These are phyloP conservation scores for Allium sativum DNA, from an alignment of 106 monocot species.

Conservation along the genomic window DNA sequence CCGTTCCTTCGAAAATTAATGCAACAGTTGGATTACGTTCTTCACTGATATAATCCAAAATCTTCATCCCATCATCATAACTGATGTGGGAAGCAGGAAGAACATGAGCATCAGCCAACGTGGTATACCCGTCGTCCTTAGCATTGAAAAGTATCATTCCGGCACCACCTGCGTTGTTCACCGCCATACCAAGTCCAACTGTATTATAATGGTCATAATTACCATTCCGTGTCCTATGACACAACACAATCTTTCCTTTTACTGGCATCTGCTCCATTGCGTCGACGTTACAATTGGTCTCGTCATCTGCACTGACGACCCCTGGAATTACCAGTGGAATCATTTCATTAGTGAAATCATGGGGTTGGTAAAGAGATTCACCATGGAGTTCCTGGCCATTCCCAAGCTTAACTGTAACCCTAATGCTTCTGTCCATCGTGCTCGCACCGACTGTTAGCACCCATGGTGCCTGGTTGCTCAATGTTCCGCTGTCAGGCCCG, in stretches of 20 bases:
- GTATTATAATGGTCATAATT: neutral
- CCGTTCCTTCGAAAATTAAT: too few relatives aligned
- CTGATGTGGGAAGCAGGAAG: conserved; percentile 20
- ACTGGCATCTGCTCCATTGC: neutral
- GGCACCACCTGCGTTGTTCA: conserved; percentile 18
- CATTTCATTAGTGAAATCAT: neutral
- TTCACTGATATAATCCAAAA: conserved; percentile 6
- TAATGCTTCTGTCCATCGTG: too few relatives aligned
- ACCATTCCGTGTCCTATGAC: neutral
- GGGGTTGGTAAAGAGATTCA: conserved; percentile 1
- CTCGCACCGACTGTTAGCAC: too few relatives aligned
- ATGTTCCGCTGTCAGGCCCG: too few relatives aligned
- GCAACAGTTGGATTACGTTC: neutral
- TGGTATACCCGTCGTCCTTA: neutral
- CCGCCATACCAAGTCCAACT: conserved; percentile 3
- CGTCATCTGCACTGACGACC: neutral
- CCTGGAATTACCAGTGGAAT: conserved; percentile 8
- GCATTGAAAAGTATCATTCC: conserved; percentile 19
- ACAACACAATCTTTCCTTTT: conserved; percentile 8
- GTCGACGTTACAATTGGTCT: neutral
- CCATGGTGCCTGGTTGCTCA: too few relatives aligned
- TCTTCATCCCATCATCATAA: conserved; percentile 1
- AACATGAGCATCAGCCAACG: conserved; percentile 12
- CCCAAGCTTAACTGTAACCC: too few relatives aligned
- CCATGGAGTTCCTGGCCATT: conserved; percentile 9